Percentiles rank a stretch among this genome's conserved stretches.
phyloP scores from a whole-genome alignment of 2,329 filamentous ascomycete genomes.

The Sporothrix pallida region DNA sequence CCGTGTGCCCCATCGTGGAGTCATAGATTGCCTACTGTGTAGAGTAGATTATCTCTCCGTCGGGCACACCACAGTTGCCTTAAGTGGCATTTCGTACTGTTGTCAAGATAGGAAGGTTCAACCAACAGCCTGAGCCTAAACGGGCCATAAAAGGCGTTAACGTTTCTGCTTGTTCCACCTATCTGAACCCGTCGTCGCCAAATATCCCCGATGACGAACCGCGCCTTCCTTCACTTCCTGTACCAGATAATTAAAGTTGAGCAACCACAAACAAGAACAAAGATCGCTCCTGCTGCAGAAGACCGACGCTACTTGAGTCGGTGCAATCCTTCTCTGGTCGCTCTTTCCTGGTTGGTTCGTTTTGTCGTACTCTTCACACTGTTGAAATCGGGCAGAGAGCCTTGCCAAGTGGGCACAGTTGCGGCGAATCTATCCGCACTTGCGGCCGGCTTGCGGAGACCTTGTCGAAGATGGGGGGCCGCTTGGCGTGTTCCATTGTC shows the following conservation, averaged over 20 bases:
- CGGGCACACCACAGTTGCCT: background rate
- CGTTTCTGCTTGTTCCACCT: background rate
- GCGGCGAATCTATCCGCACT: constrained; percentile 24
- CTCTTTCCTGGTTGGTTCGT: constrained; percentile 19
- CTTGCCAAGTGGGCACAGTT: constrained; percentile 25
- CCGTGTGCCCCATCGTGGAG: background rate
- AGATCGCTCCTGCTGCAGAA: constrained; percentile 15
- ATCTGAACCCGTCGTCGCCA: background rate
- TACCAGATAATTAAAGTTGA: background rate
- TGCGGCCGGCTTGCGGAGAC: constrained; percentile 16
- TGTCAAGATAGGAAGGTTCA: background rate
- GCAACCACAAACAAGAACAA: background rate
- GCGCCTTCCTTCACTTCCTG: constrained; percentile 1
- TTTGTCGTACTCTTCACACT: constrained; percentile 14
- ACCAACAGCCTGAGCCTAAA: constrained; percentile 7
- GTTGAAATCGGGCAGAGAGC: constrained; percentile 14
- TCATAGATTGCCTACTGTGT: too few species aligned
- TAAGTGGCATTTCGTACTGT: background rate
- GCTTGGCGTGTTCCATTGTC: constrained; percentile 22
- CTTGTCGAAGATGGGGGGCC: constrained; percentile 14
- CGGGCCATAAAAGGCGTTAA: background rate
- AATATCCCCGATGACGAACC: constrained; percentile 7
- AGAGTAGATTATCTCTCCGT: background rate
- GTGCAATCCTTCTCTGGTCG: constrained; percentile 15
- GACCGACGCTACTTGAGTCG: constrained; percentile 12